Evolutionary conservation across 2,329 filamentous ascomycete genomes (phyloP), one percentile per base, ranked within the genome.

Genomic region (Neonectria coccinea): DNA sequence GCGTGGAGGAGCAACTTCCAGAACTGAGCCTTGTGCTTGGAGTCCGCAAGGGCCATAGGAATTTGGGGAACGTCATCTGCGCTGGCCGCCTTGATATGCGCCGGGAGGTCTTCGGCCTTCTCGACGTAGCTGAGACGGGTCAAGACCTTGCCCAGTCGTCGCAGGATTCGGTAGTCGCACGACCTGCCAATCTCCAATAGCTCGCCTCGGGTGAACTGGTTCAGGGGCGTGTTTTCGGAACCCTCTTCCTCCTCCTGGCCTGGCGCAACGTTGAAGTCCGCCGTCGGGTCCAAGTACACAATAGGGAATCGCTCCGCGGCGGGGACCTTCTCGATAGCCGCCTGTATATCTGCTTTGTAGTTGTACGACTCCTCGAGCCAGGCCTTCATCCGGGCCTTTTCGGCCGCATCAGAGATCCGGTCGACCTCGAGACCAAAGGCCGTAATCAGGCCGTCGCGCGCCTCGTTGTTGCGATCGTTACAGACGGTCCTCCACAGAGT

Each of bases 331-430:
- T 75, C 66, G 27, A 86, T 78, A 5, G 74, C 65, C 0, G 77
- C 74, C 25, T 76, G 61, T 7, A 86, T 82, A 25, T 85, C 83
- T 5, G 74, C 79, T 0, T 76, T 78, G 65, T 79, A 83, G 69
- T 86, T 80, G 68, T 86, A 86, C 1, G 83, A 86, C 59, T 82
- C 82, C 11, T 82, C 83, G 2, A 86, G 74, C 84, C 84, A 87
- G 0, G 59, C 64, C 68, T 80, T 83, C 80, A 85, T 81, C 1
- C 73, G 72, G 0, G 56, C 61, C 65, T 79, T 83, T 44, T 81
- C 76, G 0, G 75, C 68, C 0, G 47, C 33, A 29, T 80, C 59
- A 0, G 51, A 22, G 27, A 84, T 78, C 1, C 66, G 73, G 5
- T 82, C 77, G 1, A 84, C 77, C n/a, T 77, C 66, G 0, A 70